phyloP scores from a whole-genome alignment of 768 basidiomycete species.

The Chlorophyllum brunneum region DNA sequence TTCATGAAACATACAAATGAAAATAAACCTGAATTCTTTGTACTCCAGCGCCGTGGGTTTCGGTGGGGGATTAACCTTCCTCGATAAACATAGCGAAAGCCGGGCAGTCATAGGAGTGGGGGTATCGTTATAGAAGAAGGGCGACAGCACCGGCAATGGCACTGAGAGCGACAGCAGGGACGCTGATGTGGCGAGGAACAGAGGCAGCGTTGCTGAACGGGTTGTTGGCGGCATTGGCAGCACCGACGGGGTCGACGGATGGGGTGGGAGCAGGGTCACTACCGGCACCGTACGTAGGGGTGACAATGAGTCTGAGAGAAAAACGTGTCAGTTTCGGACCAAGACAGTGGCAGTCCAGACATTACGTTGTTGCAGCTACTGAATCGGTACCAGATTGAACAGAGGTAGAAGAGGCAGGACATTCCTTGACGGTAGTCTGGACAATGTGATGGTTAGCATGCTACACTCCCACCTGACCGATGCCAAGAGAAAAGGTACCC shows the following conservation, averaged over 20 bases:
- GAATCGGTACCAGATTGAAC: background rate
- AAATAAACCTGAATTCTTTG: constrained; percentile 1
- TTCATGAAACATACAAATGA: background rate
- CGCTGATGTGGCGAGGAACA: constrained; percentile 33
- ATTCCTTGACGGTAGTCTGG: constrained; percentile 36
- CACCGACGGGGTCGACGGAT: constrained; percentile 34
- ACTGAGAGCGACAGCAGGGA: constrained; percentile 37
- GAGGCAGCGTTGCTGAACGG: constrained; percentile 30
- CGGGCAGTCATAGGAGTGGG: constrained; percentile 8
- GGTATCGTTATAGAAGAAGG: constrained; percentile 34
- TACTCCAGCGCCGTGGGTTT: constrained; percentile 1
- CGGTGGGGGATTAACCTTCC: background rate
- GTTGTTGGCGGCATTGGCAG: constrained; percentile 40
- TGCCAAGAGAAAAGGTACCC: constrained; percentile 23
- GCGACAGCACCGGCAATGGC: constrained; percentile 36
- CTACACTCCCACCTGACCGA: constrained; percentile 2
- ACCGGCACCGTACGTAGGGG: constrained; percentile 11
- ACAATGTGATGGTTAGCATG: constrained; percentile 6
- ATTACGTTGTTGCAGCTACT: constrained; percentile 9
- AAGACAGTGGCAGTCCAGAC: constrained; percentile 4
- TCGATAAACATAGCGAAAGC: background rate
- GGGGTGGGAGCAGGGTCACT: constrained; percentile 7
- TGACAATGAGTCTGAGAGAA: constrained; percentile 19
- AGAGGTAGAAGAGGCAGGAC: constrained; percentile 33
- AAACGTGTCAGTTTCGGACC: constrained; percentile 17